phyloP scores from a whole-genome alignment of 1,139 yeast genomes.

The Suhomyces guaymorum region DNA sequence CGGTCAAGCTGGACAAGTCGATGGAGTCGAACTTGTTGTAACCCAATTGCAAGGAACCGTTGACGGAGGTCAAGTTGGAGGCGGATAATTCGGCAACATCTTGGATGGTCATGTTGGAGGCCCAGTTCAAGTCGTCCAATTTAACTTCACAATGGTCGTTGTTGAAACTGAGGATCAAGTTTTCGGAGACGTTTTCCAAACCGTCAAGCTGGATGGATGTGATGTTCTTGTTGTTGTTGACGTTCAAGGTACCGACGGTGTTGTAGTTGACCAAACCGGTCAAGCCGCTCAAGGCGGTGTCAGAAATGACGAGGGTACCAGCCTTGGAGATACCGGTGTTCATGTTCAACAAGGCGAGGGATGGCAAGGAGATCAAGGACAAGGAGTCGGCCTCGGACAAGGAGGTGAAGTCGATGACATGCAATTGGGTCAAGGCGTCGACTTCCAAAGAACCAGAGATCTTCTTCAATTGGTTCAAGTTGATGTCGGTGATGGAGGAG shows the following conservation, averaged over 20 bases:
- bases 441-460: constrained; percentile 41
- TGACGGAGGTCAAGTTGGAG: constrained; percentile 39
- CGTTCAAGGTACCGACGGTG: constrained; percentile 38
- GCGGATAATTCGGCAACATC: constrained; percentile 38
- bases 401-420: constrained; percentile 37
- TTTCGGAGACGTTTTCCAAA: constrained; percentile 37
- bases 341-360: constrained; percentile 41
- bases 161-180: constrained; percentile 46
- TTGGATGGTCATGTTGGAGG: constrained; percentile 48
- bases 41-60: constrained; percentile 44
- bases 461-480: constrained; percentile 31
- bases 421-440: constrained; percentile 45
- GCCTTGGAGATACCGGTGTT: constrained; percentile 41
- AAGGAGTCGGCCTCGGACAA: constrained; percentile 35
- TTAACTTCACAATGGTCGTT: constrained; percentile 42
- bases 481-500: constrained; percentile 40
- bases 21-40: constrained; percentile 42
- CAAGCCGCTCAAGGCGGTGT: constrained; percentile 45
- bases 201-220: constrained; percentile 37
- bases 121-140: constrained; percentile 42
- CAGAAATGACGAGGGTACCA: constrained; percentile 38
- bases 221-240: constrained; percentile 50
- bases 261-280: constrained; percentile 37
- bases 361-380: constrained; percentile 45
- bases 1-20: constrained; percentile 31